These are phyloP conservation scores for Aspergillus novofumigatus DNA, from an alignment of 2,329 filamentous ascomycete genomes.

Conservation along the genomic window DNA sequence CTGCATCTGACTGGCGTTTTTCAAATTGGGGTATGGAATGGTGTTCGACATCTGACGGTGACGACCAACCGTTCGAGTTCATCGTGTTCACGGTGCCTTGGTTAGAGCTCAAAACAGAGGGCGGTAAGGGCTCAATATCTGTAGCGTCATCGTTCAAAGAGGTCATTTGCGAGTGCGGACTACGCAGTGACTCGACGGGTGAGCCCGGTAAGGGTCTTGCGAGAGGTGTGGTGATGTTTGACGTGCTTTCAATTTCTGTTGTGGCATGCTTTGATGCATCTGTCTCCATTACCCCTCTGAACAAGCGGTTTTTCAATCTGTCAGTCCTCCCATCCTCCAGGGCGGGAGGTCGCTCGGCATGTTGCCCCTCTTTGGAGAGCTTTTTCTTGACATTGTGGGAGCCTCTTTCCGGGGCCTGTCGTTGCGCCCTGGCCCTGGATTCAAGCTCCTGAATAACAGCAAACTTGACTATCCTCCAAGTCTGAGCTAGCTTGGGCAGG, in stretches of 20 bases:
- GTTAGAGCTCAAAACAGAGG: slow-evolving; percentile 40
- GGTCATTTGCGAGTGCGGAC: slow-evolving; percentile 25
- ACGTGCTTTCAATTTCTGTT: slow-evolving; percentile 46
- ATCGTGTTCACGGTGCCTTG: slow-evolving; percentile 22
- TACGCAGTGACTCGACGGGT: slow-evolving; percentile 28
- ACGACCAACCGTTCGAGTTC: slow-evolving; percentile 26
- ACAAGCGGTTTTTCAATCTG: slow-evolving; percentile 40
- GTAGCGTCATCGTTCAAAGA: slow-evolving; percentile 33
- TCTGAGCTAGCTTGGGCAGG: slow-evolving; percentile 52
- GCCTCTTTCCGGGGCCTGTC: slow-evolving; percentile 16
- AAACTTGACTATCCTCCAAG: slow-evolving; percentile 55
- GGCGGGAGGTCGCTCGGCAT: slow-evolving; percentile 22
- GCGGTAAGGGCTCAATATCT: slow-evolving; percentile 40
- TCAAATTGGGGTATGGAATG: slow-evolving; percentile 16
- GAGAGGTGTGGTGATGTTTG: slow-evolving; percentile 54
- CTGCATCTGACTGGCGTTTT: slow-evolving; percentile 22
- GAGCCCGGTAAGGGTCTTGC: slow-evolving; percentile 46
- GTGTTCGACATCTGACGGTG: slow-evolving; percentile 24
- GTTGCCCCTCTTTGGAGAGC: slow-evolving; percentile 27
- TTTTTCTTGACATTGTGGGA: slow-evolving; percentile 21
- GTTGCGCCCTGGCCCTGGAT: slow-evolving; percentile 34
- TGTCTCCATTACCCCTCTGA: slow-evolving; percentile 41
- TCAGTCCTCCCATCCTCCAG: slow-evolving; percentile 31
- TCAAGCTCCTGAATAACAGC: slow-evolving; percentile 49
- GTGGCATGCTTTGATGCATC: slow-evolving; percentile 27